Evolutionary conservation across 2,329 filamentous ascomycete genomes (phyloP), one percentile per base, ranked within the genome.

Genomic region (Monilinia laxa): DNA sequence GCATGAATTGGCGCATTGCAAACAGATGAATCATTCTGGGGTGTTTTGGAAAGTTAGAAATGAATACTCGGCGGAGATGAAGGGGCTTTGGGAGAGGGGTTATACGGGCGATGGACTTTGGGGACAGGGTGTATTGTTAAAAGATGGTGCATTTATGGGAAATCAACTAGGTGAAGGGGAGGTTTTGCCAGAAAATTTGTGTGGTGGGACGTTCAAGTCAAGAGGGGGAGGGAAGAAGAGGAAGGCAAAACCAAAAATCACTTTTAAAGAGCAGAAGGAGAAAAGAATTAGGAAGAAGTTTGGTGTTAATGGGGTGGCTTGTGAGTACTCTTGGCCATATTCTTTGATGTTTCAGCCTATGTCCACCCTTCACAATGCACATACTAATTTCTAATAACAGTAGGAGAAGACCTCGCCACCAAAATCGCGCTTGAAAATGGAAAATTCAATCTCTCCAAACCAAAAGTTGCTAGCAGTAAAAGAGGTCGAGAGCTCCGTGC

Each of bases 1-100:
- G 86, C 92, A 96, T 76, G 82, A 82, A 74, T 81, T 96, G 40
- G 92, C 92, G 3, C 92, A 96, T 77, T 93, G 90, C 82, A 90
- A 91, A 77, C 89, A 96, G 76, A 96, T 96, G 93, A 96, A 96
- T 76, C 92, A 96, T 76, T 90, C 87, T 1, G 84, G 85, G 65
- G 87, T 85, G 2, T 96, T 96, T 74, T 96, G 92, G 92, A 84
- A 85, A 12, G 89, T 93, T 23, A 82, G 92, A 57, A 90, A 95
- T 76, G 79, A 81, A 53, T 95, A 90, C 74, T 88, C 90, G 1
- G 82, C 82, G 11, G 84, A 92, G 65, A 87, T 96, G 85, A 85
- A 87, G 69, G 81, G 72, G 1, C 79, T 96, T 1, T 95, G 91
- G 90, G 77, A 77, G 1, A 85, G 83, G 65, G 82, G 82, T 1